Percentiles rank a stretch among this genome's conserved stretches.
These are phyloP conservation scores for Celoporthe dispersa DNA, from an alignment of 2,329 filamentous ascomycete species.

Conservation along the genomic window DNA sequence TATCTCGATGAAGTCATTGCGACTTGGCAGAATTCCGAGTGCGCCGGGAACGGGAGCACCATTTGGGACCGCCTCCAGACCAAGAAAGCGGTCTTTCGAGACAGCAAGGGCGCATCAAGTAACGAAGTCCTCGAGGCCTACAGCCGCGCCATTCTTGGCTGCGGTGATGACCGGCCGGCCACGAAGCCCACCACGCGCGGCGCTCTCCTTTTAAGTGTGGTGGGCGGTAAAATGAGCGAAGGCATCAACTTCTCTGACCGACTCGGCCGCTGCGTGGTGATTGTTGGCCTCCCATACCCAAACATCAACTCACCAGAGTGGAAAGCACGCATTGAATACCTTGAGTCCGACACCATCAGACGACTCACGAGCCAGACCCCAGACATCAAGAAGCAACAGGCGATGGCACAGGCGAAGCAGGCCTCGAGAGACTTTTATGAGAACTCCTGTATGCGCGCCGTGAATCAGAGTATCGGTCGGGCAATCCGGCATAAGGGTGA, in stretches of 20 bases:
- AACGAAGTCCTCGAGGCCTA: slow-evolving; percentile 79
- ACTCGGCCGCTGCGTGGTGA: slow-evolving; percentile 84
- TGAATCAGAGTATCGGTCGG: slow-evolving; percentile 94
- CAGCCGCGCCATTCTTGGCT: slow-evolving; percentile 65
- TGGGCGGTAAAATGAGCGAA: slow-evolving; percentile 93
- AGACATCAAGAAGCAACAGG: slow-evolving; percentile 35
- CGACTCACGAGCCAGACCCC: slow-evolving; percentile 37
- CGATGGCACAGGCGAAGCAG: slow-evolving; percentile 50
- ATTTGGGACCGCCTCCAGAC: slow-evolving; percentile 63
- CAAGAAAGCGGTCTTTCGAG: slow-evolving; percentile 67
- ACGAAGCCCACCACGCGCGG: slow-evolving; percentile 51
- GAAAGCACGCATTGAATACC: slow-evolving; percentile 88
- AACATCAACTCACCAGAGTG: slow-evolving; percentile 89
- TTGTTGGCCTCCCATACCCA: slow-evolving; percentile 92
- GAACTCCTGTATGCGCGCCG: slow-evolving; percentile 93
- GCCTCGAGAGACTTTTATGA: slow-evolving; percentile 83
- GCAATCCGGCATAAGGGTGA: slow-evolving; percentile 88
- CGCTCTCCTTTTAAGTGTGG: slow-evolving; percentile 84
- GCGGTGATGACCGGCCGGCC: slow-evolving; percentile 36
- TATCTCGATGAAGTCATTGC: slow-evolving; percentile 78
- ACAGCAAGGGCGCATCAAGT: slow-evolving; percentile 57
- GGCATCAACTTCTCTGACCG: slow-evolving; percentile 97
- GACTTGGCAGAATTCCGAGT: slow-evolving; percentile 57
- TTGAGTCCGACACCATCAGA: slow-evolving; percentile 64
- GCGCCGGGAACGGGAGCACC: slow-evolving; percentile 39